phyloP scores from a whole-genome alignment of 805 yeast species.

The Zygoascus biomembranicola region DNA sequence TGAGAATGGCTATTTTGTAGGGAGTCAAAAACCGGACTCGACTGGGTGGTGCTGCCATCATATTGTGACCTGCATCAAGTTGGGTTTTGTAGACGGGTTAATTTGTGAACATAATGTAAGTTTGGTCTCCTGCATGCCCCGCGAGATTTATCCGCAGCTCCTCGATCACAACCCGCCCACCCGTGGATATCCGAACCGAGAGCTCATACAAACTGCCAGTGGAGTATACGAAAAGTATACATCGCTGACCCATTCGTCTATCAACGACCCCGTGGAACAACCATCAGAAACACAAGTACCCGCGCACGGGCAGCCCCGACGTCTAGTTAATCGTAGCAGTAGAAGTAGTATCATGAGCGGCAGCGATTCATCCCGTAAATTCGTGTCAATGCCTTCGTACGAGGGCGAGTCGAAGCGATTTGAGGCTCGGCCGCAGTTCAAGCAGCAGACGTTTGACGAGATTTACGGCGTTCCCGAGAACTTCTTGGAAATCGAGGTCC shows the following conservation, averaged over 20 bases:
- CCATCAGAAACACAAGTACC: neutral
- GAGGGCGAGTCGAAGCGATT: conserved; percentile 19
- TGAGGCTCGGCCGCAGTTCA: conserved; percentile 33
- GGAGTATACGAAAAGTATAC: neutral
- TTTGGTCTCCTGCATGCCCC: neutral
- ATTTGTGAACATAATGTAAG: no score
- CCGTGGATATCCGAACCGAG: neutral
- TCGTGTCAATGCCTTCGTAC: conserved; percentile 25
- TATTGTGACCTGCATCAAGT: neutral
- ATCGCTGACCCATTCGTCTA: neutral
- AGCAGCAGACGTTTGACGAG: conserved; percentile 65
- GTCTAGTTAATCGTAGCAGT: neutral
- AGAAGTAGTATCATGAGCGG: neutral
- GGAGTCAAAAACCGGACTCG: conserved; percentile 18
- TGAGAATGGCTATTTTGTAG: conserved; percentile 18
- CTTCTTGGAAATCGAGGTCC: conserved; percentile 81
- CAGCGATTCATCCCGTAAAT: conserved; percentile 11
- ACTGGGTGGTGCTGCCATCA: neutral
- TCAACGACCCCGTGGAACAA: neutral
- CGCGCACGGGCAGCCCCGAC: neutral
- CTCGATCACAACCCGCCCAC: neutral
- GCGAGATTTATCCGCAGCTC: neutral
- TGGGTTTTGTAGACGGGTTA: no score
- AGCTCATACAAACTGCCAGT: neutral
- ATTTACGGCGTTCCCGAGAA: conserved; percentile 92